A percentile compares a stretch with the other conserved stretches of the same genome.
Conservation (phyloP, 305 asterid species). For the Stenogyne calaminthoides region DNA sequence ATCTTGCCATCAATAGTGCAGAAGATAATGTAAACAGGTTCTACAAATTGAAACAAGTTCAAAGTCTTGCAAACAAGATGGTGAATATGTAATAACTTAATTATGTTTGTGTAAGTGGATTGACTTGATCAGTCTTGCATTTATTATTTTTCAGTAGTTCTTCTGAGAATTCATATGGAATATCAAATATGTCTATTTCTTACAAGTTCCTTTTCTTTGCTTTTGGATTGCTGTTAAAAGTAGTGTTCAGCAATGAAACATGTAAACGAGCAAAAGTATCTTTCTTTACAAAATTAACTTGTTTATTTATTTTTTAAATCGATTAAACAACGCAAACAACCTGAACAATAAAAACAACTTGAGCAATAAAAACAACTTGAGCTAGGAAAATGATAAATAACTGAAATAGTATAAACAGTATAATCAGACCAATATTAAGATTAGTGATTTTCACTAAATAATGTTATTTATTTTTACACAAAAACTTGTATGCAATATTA, state of each 20-base stretch:
- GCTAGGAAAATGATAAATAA: no score
- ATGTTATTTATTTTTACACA: no score
- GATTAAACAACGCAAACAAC: no score
- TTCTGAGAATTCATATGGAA: not conserved
- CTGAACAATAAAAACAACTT: no score
- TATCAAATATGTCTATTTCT: no score
- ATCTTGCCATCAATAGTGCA: slow-evolving; percentile 39
- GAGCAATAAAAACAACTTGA: no score
- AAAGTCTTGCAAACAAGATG: slow-evolving; percentile 55
- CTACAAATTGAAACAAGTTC: slow-evolving; percentile 51
- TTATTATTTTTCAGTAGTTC: not conserved
- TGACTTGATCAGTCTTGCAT: not conserved
- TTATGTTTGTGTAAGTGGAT: not conserved
- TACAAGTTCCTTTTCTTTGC: not conserved
- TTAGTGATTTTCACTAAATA: no score
- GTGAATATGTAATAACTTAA: slow-evolving; percentile 29
- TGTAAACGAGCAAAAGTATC: not conserved
- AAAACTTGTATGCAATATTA: no score
- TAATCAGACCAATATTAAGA: no score
- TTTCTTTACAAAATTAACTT: no score
- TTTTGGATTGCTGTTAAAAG: not conserved
- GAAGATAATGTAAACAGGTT: slow-evolving; percentile 41
- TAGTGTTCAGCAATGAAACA: not conserved
- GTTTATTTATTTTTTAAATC: no score
- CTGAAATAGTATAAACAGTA: no score